Evolutionary conservation across 345 rosid genomes (phyloP), one percentile per base, ranked within the genome.

Genomic region (Physaria fendleri): DNA sequence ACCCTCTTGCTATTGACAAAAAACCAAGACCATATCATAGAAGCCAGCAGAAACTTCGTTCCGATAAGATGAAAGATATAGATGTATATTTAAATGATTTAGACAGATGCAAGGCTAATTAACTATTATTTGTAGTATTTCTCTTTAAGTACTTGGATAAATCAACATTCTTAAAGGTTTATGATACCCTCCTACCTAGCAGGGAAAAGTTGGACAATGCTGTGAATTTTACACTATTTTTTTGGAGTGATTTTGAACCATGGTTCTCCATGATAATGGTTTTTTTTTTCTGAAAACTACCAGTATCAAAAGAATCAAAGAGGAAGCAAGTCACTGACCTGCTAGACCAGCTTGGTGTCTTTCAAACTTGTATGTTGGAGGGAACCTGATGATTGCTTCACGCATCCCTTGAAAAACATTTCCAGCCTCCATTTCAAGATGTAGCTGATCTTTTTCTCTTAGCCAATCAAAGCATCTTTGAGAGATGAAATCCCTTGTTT

Each of bases 321-420:
- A 12, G 24, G 20, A 22, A 47, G 22, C 46, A 23, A 56, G 28
- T 21, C 37, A 69, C 56, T 47, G 62, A 84, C 95, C 95, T 78
- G 84, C 84, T 69, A 84, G 74, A 72, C 95, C 95, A 54, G 78
- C 79, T 61, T 71, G 77, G 66, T 82, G 76, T 60, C 66, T 87
- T 46, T 85, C 88, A 67, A 87, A 87, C 75, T 87, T 87, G 78
- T 84, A 87, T 8, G 95, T 87, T 20, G 95, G 95, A 69, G 95
- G 88, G 68, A 87, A 87, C 67, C 64, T 78, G 55, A 87, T 79
- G 68, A 77, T 56, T 37, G 90, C 95, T 71, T 87, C 95, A 33
- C 88, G 83, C 95, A 87, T 87, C 68, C 91, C 95, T 72, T 84
- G 95, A 54, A 87, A 87, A 65, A 84, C 95, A 73, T 79, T 87